A percentile compares a stretch with the other conserved stretches of the same genome.
Evolutionary conservation across 2,329 filamentous ascomycete species (phyloP).

Genomic region (Sporothrix luriei): DNA sequence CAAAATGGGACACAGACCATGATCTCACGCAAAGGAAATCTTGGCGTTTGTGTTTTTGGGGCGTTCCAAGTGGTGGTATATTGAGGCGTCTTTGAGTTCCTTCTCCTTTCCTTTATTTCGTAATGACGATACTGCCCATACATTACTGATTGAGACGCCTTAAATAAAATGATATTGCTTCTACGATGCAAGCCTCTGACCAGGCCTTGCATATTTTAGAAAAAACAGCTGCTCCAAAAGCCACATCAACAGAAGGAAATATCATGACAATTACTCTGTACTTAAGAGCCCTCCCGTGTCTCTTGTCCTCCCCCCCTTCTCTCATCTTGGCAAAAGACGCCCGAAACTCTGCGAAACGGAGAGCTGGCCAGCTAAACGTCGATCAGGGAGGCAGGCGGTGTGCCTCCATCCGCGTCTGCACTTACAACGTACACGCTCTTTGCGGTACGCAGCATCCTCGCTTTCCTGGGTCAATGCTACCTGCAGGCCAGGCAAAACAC

Average conservation of each 20-base stretch:
- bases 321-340: constrained; percentile 28
- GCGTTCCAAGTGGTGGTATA: neutral
- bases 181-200: too few relatives aligned
- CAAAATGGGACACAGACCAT: constrained; percentile 15
- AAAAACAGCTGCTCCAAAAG: too few relatives aligned
- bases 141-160: too few relatives aligned
- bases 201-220: too few relatives aligned
- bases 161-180: too few relatives aligned
- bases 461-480: neutral
- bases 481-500: constrained; percentile 24
- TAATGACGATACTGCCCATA: too few relatives aligned
- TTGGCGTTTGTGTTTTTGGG: constrained; percentile 22
- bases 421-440: constrained; percentile 13
- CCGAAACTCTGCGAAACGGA: constrained; percentile 41
- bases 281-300: neutral
- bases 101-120: too few relatives aligned
- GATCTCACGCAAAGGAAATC: constrained; percentile 25
- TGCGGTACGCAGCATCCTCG: neutral
- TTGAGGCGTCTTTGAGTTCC: too few relatives aligned
- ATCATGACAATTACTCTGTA: neutral
- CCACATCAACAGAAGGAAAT: too few relatives aligned
- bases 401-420: neutral
- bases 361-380: constrained; percentile 36
- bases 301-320: neutral
- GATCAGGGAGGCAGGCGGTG: constrained; percentile 39